Percentiles rank a stretch among this genome's conserved stretches.
These are phyloP conservation scores for Aspergillus vadensis DNA, from an alignment of 2,329 filamentous ascomycete genomes.

Conservation along the genomic window DNA sequence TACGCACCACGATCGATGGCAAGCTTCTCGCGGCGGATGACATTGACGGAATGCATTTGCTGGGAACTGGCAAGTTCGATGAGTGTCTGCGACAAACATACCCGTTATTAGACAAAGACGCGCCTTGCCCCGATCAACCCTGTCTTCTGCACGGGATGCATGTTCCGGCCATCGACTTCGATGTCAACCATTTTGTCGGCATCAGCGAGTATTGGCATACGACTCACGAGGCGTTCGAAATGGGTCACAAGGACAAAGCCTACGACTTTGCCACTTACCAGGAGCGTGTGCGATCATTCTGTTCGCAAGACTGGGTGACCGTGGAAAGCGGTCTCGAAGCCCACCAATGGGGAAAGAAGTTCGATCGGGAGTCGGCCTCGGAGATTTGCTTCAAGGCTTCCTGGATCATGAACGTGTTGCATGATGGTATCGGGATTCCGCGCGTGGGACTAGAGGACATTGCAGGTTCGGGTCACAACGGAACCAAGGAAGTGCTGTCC, in stretches of 20 bases:
- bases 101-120: conserved; percentile 86
- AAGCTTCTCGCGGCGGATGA: conserved; percentile 51
- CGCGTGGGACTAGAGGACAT: conserved; percentile 74
- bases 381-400: conserved; percentile 97
- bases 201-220: conserved; percentile 99
- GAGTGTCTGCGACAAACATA: conserved; percentile 81
- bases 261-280: conserved; percentile 94
- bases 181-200: conserved; percentile 95
- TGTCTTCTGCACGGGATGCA: conserved; percentile 90
- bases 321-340: conserved; percentile 68
- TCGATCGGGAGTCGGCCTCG: conserved; percentile 71
- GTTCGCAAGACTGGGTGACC: conserved; percentile 75
- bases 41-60: conserved; percentile 55
- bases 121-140: conserved; percentile 76
- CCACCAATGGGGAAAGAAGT: conserved; percentile 73
- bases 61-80: conserved; percentile 85
- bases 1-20: conserved; percentile 74
- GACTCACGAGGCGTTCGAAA: conserved; percentile 88
- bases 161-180: conserved; percentile 93
- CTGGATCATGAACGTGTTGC: conserved; percentile 95
- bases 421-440: conserved; percentile 93
- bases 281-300: conserved; percentile 79
- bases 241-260: conserved; percentile 71
- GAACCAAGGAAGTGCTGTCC: conserved; percentile 69
- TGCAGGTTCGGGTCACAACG: conserved; percentile 60